Percentiles rank a stretch among this genome's conserved stretches.
These are phyloP conservation scores for Mortierella sp. DNA, from an alignment of 371 early-diverging fungal species.

Conservation along the genomic window DNA sequence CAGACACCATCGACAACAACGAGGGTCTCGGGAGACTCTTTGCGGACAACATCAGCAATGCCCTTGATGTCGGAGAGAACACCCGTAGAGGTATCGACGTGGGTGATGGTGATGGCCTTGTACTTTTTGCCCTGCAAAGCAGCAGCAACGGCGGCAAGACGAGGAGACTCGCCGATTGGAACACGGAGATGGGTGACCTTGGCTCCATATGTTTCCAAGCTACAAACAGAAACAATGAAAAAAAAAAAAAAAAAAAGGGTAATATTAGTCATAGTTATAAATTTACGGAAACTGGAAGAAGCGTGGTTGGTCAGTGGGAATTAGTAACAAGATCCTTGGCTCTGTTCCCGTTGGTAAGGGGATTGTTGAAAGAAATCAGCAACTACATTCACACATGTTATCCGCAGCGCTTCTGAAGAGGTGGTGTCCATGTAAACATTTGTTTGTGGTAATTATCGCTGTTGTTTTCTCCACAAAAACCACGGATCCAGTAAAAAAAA, in stretches of 20 bases:
- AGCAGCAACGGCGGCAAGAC: slow-evolving; percentile 67
- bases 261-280: background rate
- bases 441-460: too few relatives aligned
- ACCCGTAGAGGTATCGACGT: slow-evolving; percentile 97
- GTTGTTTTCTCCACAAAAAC: slow-evolving; percentile 10
- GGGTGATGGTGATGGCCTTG: slow-evolving; percentile 93
- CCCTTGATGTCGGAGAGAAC: slow-evolving; percentile 87
- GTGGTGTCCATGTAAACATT: too few relatives aligned
- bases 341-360: background rate
- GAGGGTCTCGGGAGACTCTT: slow-evolving; percentile 87
- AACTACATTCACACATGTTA: background rate
- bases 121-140: slow-evolving; percentile 69
- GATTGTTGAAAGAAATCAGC: too few relatives aligned
- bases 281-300: background rate
- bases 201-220: slow-evolving; percentile 91
- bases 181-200: slow-evolving; percentile 81
- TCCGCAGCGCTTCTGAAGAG: background rate
- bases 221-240: slow-evolving; percentile 22
- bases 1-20: slow-evolving; percentile 97
- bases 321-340: background rate
- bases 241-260: slow-evolving; percentile 1
- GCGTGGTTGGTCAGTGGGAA: background rate
- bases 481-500: slow-evolving; percentile 20
- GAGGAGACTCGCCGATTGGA: slow-evolving; percentile 75
- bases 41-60: slow-evolving; percentile 80